Evolutionary conservation across 176 grass and related monocot species (phyloP), one percentile per base, ranked within the genome.

Genomic region (sorghum (Sorghum bicolor)): DNA sequence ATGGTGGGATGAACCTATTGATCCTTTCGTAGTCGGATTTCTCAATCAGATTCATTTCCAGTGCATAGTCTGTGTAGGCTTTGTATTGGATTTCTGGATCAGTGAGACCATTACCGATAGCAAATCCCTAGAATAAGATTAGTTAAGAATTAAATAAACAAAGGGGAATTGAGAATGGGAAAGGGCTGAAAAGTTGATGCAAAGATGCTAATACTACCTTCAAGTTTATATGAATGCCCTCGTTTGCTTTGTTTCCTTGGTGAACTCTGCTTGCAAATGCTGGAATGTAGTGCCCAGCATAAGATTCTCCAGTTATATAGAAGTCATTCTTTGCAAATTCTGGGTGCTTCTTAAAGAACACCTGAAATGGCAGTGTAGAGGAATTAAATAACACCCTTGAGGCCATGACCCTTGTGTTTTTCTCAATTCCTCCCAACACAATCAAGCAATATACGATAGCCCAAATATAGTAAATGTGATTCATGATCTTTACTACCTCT

Each of bases 201-300:
- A 33, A 14, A 64, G 26, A 34, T 38, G 36, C 47, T n/a, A 53
- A 48, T n/a, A 15, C 70, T 25, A 91, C 96, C 89, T 98, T 98
- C 4, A 98, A 60, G 81, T 98, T 98, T 82, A 98, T 95, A 81
- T 90, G 89, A 89, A 89, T 91, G 65, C 96, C 96, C 83, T 96
- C 87, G 9, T 89, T 82, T 65, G 89, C 93, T 86, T 98, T 98
- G 72, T 98, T 98, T 70, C 89, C 93, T 83, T 89, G 89, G 91
- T 98, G 89, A 58, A 98, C 87, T 10, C 91, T 81, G 61, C 82
- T 92, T 39, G 91, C 96, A 81, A 98, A 91, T 85, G 96, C 93
- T 34, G 96, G 96, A 90, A 98, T 90, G 78, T 95, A 98, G 87
- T 98, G 96, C 45, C 96, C 96, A 79, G 96, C 96, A 83, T 95